Conservation (phyloP, 1,284 basidiomycete species). For the Porogramme epimiltina region DNA sequence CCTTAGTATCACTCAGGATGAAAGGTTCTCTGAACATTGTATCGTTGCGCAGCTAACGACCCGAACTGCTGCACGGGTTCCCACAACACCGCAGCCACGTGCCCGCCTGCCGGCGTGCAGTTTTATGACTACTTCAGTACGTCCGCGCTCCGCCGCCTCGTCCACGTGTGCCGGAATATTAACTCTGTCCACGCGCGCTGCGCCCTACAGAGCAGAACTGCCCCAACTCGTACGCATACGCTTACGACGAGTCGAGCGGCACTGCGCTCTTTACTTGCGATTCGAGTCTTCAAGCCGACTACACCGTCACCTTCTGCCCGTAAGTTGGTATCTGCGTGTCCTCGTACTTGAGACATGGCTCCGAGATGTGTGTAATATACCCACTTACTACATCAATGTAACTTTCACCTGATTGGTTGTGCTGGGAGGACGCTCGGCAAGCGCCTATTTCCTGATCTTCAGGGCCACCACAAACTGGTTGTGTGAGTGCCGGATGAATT, state of each 20-base stretch:
- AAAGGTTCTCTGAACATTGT: not conserved
- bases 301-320: slow-evolving; percentile 52
- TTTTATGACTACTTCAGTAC: slow-evolving; percentile 40
- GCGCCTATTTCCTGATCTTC: too few relatives aligned
- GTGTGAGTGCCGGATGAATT: too few relatives aligned
- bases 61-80: slow-evolving; percentile 47
- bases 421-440: too few relatives aligned
- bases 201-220: slow-evolving; percentile 40
- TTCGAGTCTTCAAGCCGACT: slow-evolving; percentile 38
- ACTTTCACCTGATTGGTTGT: too few relatives aligned
- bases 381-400: too few relatives aligned
- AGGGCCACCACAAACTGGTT: too few relatives aligned
- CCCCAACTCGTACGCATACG: slow-evolving; percentile 50
- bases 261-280: slow-evolving; percentile 49
- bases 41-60: slow-evolving; percentile 34
- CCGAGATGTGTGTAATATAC: too few relatives aligned
- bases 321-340: slow-evolving; percentile 40
- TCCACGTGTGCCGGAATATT: too few relatives aligned
- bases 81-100: slow-evolving; percentile 42
- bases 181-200: not conserved
- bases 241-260: slow-evolving; percentile 48
- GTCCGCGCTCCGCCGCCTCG: slow-evolving; percentile 34
- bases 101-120: slow-evolving; percentile 42
- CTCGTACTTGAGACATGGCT: slow-evolving; percentile 44
- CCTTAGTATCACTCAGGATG: too few relatives aligned